Evolutionary conservation across 306 rosid genomes (phyloP).

Genomic region (Cucurbita maxima): DNA sequence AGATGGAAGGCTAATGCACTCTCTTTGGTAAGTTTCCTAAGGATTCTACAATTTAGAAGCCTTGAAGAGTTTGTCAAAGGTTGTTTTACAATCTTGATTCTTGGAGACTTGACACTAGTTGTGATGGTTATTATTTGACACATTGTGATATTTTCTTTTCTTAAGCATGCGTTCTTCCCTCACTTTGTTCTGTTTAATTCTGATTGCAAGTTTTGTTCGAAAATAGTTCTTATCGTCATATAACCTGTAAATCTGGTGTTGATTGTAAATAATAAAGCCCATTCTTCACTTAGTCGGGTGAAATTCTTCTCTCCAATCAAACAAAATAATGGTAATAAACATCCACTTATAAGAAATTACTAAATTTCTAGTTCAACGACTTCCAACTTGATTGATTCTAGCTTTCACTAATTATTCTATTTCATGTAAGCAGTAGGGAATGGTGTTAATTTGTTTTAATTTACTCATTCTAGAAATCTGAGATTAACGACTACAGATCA

Average conservation of each 20-base stretch:
- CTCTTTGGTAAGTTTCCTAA: conserved; percentile 37
- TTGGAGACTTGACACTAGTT: neutral
- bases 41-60: conserved; percentile 12
- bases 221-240: neutral
- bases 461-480: neutral
- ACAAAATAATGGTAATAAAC: neutral
- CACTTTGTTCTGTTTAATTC: neutral
- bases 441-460: neutral
- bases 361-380: neutral
- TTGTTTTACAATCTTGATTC: conserved; percentile 2
- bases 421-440: neutral
- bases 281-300: neutral
- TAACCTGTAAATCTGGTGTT: neutral
- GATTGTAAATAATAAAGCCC: neutral
- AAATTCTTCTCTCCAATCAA: neutral
- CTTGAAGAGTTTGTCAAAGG: neutral
- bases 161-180: neutral
- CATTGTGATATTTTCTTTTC: neutral
- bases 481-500: neutral
- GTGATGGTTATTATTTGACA: neutral
- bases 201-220: neutral
- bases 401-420: neutral
- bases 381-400: neutral
- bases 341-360: neutral
- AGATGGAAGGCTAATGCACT: conserved; percentile 27